Percentiles rank a stretch among this genome's conserved stretches.
Evolutionary conservation across 495 filamentous ascomycete genomes (phyloP).

Genomic region (Podospora didyma): DNA sequence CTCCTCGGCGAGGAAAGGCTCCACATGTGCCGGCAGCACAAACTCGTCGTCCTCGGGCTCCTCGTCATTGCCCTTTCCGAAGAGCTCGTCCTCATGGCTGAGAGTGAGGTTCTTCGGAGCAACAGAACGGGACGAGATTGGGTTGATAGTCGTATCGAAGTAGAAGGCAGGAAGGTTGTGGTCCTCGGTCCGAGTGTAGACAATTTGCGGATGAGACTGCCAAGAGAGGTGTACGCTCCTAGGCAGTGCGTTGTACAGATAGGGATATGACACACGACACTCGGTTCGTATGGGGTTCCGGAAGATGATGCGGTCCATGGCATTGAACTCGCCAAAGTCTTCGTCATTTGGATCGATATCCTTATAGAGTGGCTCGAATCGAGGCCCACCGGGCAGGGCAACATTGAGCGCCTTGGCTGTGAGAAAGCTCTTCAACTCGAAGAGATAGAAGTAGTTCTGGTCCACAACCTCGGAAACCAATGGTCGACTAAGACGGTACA

Average conservation of each 20-base stretch:
- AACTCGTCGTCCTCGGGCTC: constrained; percentile 75
- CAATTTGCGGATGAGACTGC: constrained; percentile 91
- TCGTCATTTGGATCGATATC: constrained; percentile 99
- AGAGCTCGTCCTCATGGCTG: constrained; percentile 93
- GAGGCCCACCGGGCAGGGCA: constrained; percentile 91
- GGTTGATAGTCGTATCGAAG: constrained; percentile 96
- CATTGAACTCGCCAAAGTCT: constrained; percentile 99
- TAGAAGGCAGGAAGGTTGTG: constrained; percentile 92
- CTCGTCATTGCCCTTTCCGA: constrained; percentile 78
- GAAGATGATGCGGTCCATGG: constrained; percentile 99
- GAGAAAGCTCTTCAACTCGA: constrained; percentile 90
- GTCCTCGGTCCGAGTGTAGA: constrained; percentile 86
- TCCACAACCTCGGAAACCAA: constrained; percentile 90
- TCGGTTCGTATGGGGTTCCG: constrained; percentile 92
- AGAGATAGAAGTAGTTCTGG: constrained; percentile 97
- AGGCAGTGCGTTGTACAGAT: constrained; percentile 93
- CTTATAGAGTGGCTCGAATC: constrained; percentile 98
- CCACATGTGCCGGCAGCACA: constrained; percentile 70
- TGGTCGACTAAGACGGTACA: constrained; percentile 89
- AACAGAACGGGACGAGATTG: constrained; percentile 92
- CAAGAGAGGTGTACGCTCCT: constrained; percentile 89
- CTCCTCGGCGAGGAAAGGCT: constrained; percentile 88
- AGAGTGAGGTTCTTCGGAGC: constrained; percentile 91
- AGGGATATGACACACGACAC: constrained; percentile 91
- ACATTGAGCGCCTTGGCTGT: constrained; percentile 98